Percentiles rank a stretch among this genome's conserved stretches.
phyloP scores from a whole-genome alignment of 257 asterid species.

The Nyctanthes arbortristis region DNA sequence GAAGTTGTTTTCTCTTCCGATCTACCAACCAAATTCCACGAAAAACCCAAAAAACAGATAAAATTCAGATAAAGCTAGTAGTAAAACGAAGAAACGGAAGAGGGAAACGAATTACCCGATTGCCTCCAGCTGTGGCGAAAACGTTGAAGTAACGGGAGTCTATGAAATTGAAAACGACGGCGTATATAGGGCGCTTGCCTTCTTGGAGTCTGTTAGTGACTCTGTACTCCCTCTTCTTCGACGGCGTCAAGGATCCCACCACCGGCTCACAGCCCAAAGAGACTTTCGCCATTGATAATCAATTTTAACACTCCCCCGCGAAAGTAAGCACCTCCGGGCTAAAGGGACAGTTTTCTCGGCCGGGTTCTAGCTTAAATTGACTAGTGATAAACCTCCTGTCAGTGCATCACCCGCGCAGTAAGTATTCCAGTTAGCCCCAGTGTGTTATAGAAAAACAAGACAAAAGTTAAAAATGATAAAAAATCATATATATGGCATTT shows the following conservation, averaged over 20 bases:
- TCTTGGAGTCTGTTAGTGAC: constrained; percentile 91
- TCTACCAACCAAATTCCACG: no score
- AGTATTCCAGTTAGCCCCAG: no score
- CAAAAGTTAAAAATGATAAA: no score
- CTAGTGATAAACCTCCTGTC: no score
- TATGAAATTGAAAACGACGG: constrained; percentile 90
- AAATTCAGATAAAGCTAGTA: background rate
- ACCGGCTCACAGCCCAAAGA: constrained; percentile 82
- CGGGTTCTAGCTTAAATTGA: no score
- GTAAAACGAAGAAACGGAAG: background rate
- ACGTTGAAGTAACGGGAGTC: constrained; percentile 83
- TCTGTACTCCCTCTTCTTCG: constrained; percentile 78
- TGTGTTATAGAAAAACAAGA: no score
- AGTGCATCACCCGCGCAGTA: no score
- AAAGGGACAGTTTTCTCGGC: no score
- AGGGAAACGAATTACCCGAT: constrained; percentile 48
- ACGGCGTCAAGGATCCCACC: constrained; percentile 71
- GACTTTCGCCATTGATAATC: constrained; percentile 55
- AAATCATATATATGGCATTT: no score
- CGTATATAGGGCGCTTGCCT: constrained; percentile 93
- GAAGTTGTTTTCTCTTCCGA: no score
- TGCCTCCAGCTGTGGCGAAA: constrained; percentile 96
- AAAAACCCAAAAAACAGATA: background rate
- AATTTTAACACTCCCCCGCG: background rate
- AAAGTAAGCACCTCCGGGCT: no score